phyloP scores from a whole-genome alignment of 2,329 filamentous ascomycete species.

The Venturia nashicola region DNA sequence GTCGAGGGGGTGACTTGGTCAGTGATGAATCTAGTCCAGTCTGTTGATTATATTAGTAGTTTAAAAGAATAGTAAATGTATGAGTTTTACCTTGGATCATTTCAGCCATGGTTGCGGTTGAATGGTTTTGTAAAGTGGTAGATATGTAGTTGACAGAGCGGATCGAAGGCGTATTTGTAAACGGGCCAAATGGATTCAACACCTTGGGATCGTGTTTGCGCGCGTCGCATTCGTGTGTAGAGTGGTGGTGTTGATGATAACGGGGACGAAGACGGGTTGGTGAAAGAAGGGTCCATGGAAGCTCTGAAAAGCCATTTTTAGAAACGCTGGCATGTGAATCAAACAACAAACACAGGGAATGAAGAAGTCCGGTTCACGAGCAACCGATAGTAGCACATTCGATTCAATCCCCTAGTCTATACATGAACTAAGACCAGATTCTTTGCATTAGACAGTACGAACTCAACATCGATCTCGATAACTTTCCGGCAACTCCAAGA shows the following conservation, averaged over 20 bases:
- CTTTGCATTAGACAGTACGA: no score
- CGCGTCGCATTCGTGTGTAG: background rate
- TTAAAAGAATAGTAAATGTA: no score
- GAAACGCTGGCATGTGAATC: no score
- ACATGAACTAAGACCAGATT: no score
- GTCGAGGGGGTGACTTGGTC: slow-evolving; percentile 11
- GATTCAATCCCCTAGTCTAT: no score
- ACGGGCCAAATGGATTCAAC: background rate
- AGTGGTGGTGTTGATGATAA: background rate
- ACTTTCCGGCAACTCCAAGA: no score
- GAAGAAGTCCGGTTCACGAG: no score
- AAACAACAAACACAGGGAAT: no score
- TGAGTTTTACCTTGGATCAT: background rate
- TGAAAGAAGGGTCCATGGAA: background rate
- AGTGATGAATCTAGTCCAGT: slow-evolving; percentile 10
- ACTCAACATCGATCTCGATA: no score
- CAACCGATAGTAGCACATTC: no score
- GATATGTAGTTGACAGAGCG: background rate
- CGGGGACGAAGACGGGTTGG: no score
- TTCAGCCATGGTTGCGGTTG: background rate
- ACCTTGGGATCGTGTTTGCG: background rate
- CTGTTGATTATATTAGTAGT: slow-evolving; percentile 9
- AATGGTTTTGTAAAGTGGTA: background rate
- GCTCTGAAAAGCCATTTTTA: background rate
- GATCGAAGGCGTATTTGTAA: background rate